phyloP scores from a whole-genome alignment of 192 early-diverging fungal genomes.

The Coemansia sp. region DNA sequence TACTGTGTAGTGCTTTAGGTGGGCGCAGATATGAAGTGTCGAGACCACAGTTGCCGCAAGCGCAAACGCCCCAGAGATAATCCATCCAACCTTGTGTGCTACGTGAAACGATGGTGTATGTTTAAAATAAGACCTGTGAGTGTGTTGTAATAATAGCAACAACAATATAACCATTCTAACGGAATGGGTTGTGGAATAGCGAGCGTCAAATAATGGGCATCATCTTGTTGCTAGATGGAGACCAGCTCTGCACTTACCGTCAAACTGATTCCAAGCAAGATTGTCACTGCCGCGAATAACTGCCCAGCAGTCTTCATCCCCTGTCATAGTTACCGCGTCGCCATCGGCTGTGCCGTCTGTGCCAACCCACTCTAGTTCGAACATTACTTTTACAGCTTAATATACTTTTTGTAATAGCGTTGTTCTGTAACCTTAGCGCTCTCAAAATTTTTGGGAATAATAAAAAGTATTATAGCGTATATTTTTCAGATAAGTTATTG shows the following conservation, averaged over 20 bases:
- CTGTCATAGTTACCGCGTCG: slow-evolving; percentile 11
- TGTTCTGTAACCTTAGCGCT: too few relatives aligned
- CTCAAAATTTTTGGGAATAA: too few relatives aligned
- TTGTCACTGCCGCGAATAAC: slow-evolving; percentile 46
- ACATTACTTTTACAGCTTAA: slow-evolving; percentile 4
- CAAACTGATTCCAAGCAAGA: slow-evolving; percentile 50
- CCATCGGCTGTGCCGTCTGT: slow-evolving; percentile 19
- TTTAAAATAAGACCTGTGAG: not conserved
- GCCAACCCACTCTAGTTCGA: slow-evolving; percentile 38
- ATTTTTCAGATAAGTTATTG: too few relatives aligned
- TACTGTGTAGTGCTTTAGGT: slow-evolving; percentile 59
- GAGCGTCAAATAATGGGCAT: too few relatives aligned
- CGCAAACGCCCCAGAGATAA: slow-evolving; percentile 56
- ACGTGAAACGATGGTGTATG: not conserved
- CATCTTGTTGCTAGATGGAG: too few relatives aligned
- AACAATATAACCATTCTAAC: too few relatives aligned
- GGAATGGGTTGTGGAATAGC: too few relatives aligned
- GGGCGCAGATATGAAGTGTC: slow-evolving; percentile 51
- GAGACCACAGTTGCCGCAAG: slow-evolving; percentile 56
- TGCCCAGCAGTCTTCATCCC: slow-evolving; percentile 50
- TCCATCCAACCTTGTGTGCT: slow-evolving; percentile 64
- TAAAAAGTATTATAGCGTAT: too few relatives aligned
- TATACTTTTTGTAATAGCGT: too few relatives aligned
- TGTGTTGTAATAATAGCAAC: too few relatives aligned
- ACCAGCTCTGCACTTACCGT: slow-evolving; percentile 10